phyloP scores from a whole-genome alignment of 192 early-diverging fungal genomes.

The Coemansia sp. region DNA sequence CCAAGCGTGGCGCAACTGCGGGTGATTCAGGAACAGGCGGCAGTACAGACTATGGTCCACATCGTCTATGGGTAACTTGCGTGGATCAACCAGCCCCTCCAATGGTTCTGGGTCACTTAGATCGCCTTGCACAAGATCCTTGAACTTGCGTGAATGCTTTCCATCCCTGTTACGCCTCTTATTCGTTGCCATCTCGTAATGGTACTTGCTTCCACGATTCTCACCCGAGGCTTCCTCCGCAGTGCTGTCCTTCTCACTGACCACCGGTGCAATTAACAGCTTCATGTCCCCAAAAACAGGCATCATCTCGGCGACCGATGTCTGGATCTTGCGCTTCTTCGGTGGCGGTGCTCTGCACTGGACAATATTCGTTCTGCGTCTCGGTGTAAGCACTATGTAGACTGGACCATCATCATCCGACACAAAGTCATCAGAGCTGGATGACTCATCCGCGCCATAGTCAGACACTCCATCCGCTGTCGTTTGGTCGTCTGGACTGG shows the following conservation, averaged over 20 bases:
- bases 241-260: not conserved
- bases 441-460: too few species aligned
- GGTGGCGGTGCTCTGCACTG: too few species aligned
- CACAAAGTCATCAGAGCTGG: too few species aligned
- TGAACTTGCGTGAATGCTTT: conserved; percentile 11
- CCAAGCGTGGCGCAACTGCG: conserved; percentile 41
- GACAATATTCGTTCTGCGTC: too few species aligned
- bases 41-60: conserved; percentile 42
- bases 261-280: conserved; percentile 14
- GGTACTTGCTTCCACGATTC: not conserved
- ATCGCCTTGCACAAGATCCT: conserved; percentile 34
- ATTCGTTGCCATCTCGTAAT: not conserved
- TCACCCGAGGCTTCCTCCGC: not conserved
- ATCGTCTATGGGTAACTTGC: conserved; percentile 21
- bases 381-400: too few species aligned
- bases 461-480: too few species aligned
- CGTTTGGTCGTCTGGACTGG: too few species aligned
- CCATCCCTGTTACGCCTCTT: not conserved
- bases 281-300: conserved; percentile 39
- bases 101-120: conserved; percentile 9
- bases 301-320: conserved; percentile 30
- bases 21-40: conserved; percentile 35
- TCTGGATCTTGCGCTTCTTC: not conserved
- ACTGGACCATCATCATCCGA: too few species aligned
- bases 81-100: conserved; percentile 9